phyloP scores from a whole-genome alignment of 2,329 filamentous ascomycete genomes.

The Pestalotiopsis fici region DNA sequence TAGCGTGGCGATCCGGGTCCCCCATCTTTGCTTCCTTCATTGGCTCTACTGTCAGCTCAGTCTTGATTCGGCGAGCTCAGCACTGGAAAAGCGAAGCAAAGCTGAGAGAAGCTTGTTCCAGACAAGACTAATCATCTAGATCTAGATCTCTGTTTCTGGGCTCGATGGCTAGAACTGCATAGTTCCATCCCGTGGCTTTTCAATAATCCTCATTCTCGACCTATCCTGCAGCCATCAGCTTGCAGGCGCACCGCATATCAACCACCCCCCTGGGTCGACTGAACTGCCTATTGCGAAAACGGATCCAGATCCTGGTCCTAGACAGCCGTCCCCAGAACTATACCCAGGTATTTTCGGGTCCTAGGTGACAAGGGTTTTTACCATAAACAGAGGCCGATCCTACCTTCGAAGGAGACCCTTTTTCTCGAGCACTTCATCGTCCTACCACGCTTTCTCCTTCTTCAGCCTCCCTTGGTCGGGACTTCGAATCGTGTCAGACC shows the following conservation, averaged over 20 bases:
- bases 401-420: not conserved
- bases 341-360: slow-evolving; percentile 1
- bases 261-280: slow-evolving; percentile 9
- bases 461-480: not conserved
- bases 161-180: not conserved
- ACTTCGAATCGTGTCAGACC: not conserved
- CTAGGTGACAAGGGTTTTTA: slow-evolving; percentile 1
- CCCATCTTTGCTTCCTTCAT: not conserved
- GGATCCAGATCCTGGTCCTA: slow-evolving; percentile 4
- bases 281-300: slow-evolving; percentile 5
- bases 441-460: not conserved
- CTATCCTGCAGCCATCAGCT: slow-evolving; percentile 1
- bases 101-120: not conserved
- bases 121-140: not conserved
- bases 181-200: slow-evolving; percentile 6
- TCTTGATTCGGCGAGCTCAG: not conserved
- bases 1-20: not conserved
- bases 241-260: slow-evolving; percentile 8
- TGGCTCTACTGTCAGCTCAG: not conserved
- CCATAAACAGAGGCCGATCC: slow-evolving; percentile 5
- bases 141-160: not conserved
- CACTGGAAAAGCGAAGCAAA: not conserved
- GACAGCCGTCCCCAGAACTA: not conserved
- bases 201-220: slow-evolving; percentile 1
- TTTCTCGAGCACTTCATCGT: not conserved